Evolutionary conservation across 1,284 basidiomycete genomes (phyloP), one percentile per base, ranked within the genome.

Genomic region (Irpex sp.): DNA sequence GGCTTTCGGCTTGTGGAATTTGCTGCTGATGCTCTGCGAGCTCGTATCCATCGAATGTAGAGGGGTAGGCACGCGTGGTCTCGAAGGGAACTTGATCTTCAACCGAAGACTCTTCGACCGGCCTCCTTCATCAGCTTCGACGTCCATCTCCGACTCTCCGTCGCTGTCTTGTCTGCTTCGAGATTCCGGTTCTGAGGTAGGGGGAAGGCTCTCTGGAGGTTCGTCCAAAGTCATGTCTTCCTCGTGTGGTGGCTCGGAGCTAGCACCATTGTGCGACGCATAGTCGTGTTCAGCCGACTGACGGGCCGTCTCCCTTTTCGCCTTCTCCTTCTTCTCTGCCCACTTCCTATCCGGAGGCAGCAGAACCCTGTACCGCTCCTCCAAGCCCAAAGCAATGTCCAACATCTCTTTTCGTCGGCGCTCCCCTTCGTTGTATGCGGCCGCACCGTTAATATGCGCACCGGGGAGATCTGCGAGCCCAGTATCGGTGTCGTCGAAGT

Each of bases 321-420:
- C 61, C 55, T 62, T 62, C 26, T 65, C 67, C 65, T 67, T 67
- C 65, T 62, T 64, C 59, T 69, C 67, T 64, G 67, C 64, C 67
- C 68, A 71, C 56, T 66, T 71, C 51, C 70, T 68, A 61, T 90
- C 88, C 3, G 86, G 83, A n/a, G 89, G 88, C 15, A 93, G 80
- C 40, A 93, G 80, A 19, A 83, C 79, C 19, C 85, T 79, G 70
- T 91, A 93, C 54, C 91, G 85, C 62, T 86, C 84, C 69, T 92
- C 91, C 59, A 93, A 74, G 40, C 75, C 73, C 62, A 79, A 73
- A 11, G 91, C 91, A 17, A 85, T 81, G 55, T 85, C 82, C 9
- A 93, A 79, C 86, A 93, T 91, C 73, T 86, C 85, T 70, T 82
- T 79, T 62, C 87, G 79, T 57, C 89, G 81, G 64, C 88, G 79